These are phyloP conservation scores for Nematocida displodere DNA, from an alignment of 371 early-diverging fungal species.

Conservation along the genomic window DNA sequence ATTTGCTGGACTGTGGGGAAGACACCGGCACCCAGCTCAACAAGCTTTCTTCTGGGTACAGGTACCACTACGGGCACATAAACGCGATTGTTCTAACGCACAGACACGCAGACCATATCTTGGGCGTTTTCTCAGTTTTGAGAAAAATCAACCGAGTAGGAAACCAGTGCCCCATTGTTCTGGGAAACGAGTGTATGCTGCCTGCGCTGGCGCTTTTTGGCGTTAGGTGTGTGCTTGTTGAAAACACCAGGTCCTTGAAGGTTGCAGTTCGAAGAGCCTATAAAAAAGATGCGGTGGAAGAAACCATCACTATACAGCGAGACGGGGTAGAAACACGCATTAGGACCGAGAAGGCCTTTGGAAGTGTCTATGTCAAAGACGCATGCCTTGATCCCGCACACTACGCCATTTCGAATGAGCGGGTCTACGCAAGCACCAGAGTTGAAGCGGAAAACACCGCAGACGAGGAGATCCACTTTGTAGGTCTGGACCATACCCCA, in stretches of 20 bases:
- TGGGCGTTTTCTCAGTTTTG: slow-evolving; percentile 69
- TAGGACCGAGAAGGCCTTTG: neutral
- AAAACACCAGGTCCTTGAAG: neutral
- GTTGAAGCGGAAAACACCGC: neutral
- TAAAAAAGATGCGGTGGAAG: no score
- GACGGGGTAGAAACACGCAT: neutral
- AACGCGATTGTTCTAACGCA: slow-evolving; percentile 83
- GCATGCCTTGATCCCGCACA: neutral
- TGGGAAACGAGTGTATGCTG: slow-evolving; percentile 49
- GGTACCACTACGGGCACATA: slow-evolving; percentile 63
- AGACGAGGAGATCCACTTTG: neutral
- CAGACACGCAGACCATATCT: slow-evolving; percentile 94
- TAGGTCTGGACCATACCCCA: neutral
- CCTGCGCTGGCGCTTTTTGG: slow-evolving; percentile 41
- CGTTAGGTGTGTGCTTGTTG: slow-evolving; percentile 47
- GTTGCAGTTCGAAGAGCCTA: neutral
- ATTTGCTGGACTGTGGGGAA: slow-evolving; percentile 88
- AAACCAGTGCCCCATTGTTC: neutral
- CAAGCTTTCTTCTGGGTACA: slow-evolving; percentile 70
- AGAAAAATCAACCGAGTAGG: neutral
- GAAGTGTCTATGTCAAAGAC: neutral
- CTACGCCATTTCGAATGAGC: neutral
- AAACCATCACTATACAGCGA: neutral
- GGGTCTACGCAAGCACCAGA: neutral
- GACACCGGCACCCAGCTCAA: slow-evolving; percentile 83